Percentiles rank a stretch among this genome's conserved stretches.
Evolutionary conservation across 306 rosid species (phyloP).

Genomic region (Pyrus pyrifolia): DNA sequence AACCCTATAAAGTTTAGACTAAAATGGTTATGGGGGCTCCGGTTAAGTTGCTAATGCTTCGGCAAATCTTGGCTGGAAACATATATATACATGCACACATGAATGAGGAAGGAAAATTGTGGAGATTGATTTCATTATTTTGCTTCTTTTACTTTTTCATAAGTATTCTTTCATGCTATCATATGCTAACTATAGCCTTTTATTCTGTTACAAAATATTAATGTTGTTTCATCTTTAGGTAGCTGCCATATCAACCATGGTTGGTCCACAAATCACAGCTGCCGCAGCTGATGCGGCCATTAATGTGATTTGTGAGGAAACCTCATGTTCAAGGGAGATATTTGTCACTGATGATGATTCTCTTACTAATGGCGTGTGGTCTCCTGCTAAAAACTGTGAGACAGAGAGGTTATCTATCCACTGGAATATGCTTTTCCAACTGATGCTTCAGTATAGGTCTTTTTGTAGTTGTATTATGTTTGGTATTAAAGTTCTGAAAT

Average conservation of each 20-base stretch:
- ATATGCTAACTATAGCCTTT: neutral
- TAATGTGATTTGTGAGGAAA: constrained; percentile 68
- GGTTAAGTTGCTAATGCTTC: neutral
- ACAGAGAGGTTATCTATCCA: constrained; percentile 49
- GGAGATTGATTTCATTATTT: neutral
- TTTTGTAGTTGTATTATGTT: constrained; percentile 1
- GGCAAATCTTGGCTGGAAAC: neutral
- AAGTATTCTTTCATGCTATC: neutral
- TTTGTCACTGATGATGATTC: constrained; percentile 48
- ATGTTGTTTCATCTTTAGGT: constrained; percentile 48
- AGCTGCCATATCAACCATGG: constrained; percentile 66
- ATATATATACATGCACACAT: neutral
- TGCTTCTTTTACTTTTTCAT: neutral
- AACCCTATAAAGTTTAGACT: neutral
- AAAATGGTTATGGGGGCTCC: neutral
- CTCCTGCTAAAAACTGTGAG: constrained; percentile 24
- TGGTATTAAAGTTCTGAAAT: constrained; percentile 4
- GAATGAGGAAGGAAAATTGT: neutral
- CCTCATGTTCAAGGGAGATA: constrained; percentile 58
- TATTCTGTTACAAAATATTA: neutral
- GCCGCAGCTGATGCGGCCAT: constrained; percentile 88
- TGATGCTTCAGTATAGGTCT: neutral
- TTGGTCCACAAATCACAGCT: constrained; percentile 69
- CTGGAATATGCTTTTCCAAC: neutral
- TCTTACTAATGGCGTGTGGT: constrained; percentile 25